Conservation (phyloP, 2,329 filamentous ascomycete genomes). For the Curvularia sp. region DNA sequence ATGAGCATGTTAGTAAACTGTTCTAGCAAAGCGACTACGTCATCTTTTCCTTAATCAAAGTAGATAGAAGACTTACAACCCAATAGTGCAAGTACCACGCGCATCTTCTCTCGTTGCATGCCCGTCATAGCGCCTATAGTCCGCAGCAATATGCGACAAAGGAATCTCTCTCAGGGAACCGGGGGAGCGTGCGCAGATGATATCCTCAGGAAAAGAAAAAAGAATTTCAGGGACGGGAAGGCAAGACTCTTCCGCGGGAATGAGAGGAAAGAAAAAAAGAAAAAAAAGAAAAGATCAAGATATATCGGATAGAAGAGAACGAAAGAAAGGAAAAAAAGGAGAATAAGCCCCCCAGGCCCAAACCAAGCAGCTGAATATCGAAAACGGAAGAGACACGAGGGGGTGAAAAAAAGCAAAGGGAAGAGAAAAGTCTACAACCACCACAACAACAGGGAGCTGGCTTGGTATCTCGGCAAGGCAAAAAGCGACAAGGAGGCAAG, state of each 20-base stretch:
- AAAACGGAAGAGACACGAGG: background rate
- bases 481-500: background rate
- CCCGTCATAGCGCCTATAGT: conserved; percentile 6
- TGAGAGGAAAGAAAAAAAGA: background rate
- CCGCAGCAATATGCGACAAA: background rate
- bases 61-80: conserved; percentile 17
- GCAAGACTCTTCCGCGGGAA: background rate
- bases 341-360: background rate
- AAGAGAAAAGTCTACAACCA: too few relatives aligned
- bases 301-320: background rate
- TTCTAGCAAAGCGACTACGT: background rate
- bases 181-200: background rate
- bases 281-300: background rate
- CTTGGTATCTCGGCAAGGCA: background rate
- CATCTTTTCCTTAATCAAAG: background rate
- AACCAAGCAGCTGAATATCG: background rate
- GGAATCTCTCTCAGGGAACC: background rate
- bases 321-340: background rate
- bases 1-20: background rate
- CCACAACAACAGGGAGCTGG: too few relatives aligned
- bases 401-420: background rate
- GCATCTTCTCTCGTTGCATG: conserved; percentile 2
- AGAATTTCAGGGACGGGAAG: background rate
- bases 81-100: conserved; percentile 22
- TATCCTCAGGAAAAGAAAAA: background rate